Base-by-base conservation (phyloP, 108 stramenopile genomes). In the Fistulifera solaris region DNA sequence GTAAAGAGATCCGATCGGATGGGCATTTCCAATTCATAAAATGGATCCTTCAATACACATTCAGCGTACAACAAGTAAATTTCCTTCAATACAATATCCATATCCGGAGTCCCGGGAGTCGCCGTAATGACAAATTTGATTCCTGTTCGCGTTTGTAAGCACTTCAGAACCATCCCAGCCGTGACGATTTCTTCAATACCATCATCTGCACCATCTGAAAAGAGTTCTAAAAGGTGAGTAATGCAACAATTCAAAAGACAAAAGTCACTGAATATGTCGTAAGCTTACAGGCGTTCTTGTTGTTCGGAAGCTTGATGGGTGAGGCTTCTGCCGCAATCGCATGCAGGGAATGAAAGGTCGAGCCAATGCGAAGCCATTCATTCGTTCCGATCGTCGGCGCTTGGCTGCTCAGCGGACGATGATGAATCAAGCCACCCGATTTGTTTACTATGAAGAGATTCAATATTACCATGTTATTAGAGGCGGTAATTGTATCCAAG, bases 21-120 rank as follows among this genome's bases (percentile, higher is more conserved):
- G 15, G 89, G 89, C 89, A 91, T 91, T 65, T 91, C 89, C 54
- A 91, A 59, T 67, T 91, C 89, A 61, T 87, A 91, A 66, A 91
- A 91, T 27, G 89, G 89, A 79, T 91, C 85, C 56, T 91, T 91
- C 59, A 86, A 59, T 26, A 81, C 81, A 58, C 83, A 91, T 64
- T 91, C 89, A 4, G 89, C 66, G 64, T 91, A 91, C 0, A 85
- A 49, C 12, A 91, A 71, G 48, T 91, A 91, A 28, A 91, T 85
- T 73, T 87, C 81, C 54, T 69, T 63, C 44, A 91, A 56, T 6
- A 83, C 73, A 12, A 46, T 25, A 40, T 85, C 85, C 54, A 91
- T 56, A 58, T 85, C 77, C 27, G 75, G 75, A 6, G 68, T 73
- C 7, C 43, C 52, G 14, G 80, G 81, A 54, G 85, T 83, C 1